Percentiles rank a stretch among this genome's conserved stretches.
Conservation (phyloP, 2,329 filamentous ascomycete species). For the Clonostachys rhizophaga region DNA sequence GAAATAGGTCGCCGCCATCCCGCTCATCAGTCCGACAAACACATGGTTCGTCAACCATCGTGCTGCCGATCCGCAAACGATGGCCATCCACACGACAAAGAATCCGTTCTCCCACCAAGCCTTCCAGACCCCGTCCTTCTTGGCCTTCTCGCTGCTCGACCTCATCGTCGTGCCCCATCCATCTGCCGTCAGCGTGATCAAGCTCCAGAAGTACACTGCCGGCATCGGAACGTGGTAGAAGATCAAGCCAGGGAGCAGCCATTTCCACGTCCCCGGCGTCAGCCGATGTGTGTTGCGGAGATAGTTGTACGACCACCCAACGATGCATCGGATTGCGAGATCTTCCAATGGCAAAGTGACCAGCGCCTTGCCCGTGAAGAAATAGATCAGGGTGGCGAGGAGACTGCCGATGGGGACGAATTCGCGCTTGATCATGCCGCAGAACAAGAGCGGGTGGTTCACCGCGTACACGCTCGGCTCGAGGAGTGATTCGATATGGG, state of each 20-base stretch:
- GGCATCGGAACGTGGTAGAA: constrained; percentile 15
- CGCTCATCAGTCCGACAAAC: no score
- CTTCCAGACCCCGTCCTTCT: constrained; percentile 8
- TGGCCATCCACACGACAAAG: constrained; percentile 13
- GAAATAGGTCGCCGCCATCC: no score
- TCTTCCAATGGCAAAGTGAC: constrained; percentile 9
- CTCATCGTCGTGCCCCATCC: constrained; percentile 17
- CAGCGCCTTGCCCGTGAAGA: constrained; percentile 9
- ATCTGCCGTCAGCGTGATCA: constrained; percentile 14
- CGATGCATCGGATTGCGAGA: constrained; percentile 6
- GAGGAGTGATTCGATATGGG: constrained; percentile 15
- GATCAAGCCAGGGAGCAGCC: constrained; percentile 13
- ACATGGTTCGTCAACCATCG: no score
- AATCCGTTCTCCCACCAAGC: constrained; percentile 15
- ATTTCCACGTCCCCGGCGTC: constrained; percentile 4
- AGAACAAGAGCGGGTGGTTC: constrained; percentile 14
- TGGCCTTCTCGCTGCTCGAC: constrained; percentile 7
- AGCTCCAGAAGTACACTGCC: constrained; percentile 14
- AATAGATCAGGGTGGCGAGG: constrained; percentile 11
- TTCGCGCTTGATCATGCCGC: constrained; percentile 12
- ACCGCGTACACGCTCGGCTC: constrained; percentile 12
- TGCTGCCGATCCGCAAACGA: constrained; percentile 2
- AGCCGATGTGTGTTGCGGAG: constrained; percentile 13
- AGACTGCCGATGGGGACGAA: constrained; percentile 10
- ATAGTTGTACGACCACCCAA: constrained; percentile 10